Base-by-base conservation (phyloP, 2,329 filamentous ascomycete species). In the Scedosporium boydii region DNA sequence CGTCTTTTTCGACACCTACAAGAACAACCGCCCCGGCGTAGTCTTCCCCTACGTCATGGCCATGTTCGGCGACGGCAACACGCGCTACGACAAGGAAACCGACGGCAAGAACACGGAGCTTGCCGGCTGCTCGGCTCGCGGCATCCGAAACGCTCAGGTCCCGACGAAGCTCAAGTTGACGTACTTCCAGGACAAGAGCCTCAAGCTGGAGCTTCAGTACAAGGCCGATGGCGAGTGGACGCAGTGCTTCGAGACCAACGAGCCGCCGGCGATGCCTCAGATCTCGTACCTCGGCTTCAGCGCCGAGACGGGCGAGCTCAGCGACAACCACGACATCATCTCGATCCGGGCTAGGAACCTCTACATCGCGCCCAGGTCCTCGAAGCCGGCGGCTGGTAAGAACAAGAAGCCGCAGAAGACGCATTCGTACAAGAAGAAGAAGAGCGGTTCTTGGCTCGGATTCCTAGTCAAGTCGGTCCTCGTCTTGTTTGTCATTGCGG, bases 21-120 rank as follows among this genome's bases (percentile, higher is more conserved):
- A 99, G 86, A 99, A 99, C 81, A 96, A 97, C 80, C 87, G 95
- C 14, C 93, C 95, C 0, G 95, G 95, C 53, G 89, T 91, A 51
- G 90, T 96, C 57, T 99, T 99, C 77, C 95, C 95, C 59, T 97
- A 96, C 72, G 89, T 99, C 70, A 97, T 98, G 93, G 93, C 93
- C 66, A 98, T 98, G 95, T 82, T 92, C 68, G 95, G 95, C 64
- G 95, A 99, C 74, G 93, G 95, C 65, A 81, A 91, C 72, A 96
- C 89, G 6, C 74, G 80, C 14, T 99, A 99, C 77, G 92, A 98
- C 80, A 92, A 97, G 79, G 87, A 87, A 69, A 93, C 93, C 70
- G 95, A 99, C 71, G 95, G 95, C 73, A 98, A 97, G 81, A 84
- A 86, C 63, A 92, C 90, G 70, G 95, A 99, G 77, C 81, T 97